A percentile compares a stretch with the other conserved stretches of the same genome.
Evolutionary conservation across 1,139 yeast species (phyloP).

Genomic region (Pichia sp.): DNA sequence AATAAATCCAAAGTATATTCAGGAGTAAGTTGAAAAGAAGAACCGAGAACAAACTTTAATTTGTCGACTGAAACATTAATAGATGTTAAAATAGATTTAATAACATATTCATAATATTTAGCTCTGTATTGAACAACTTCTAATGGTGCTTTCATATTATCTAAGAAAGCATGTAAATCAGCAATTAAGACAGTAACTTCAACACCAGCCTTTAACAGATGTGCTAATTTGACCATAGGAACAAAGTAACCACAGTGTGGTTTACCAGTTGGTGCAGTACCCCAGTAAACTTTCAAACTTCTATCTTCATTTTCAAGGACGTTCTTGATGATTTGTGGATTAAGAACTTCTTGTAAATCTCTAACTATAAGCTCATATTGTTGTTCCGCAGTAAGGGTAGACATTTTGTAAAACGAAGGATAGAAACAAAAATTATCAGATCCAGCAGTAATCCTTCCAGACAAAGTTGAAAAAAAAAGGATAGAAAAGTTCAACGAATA

Average conservation of each 20-base stretch:
- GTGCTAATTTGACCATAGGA: constrained; percentile 94
- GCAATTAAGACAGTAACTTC: constrained; percentile 89
- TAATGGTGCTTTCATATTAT: constrained; percentile 96
- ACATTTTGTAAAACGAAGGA: constrained; percentile 7
- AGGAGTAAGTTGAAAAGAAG: constrained; percentile 73
- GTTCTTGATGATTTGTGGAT: constrained; percentile 81
- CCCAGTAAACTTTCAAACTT: constrained; percentile 90
- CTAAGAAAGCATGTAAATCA: constrained; percentile 95
- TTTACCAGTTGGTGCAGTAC: constrained; percentile 92
- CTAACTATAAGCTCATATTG: constrained; percentile 75
- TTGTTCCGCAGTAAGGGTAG: constrained; percentile 43
- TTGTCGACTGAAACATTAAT: constrained; percentile 90
- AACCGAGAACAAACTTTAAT: constrained; percentile 78
- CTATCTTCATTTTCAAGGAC: constrained; percentile 75
- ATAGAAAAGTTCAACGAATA: neutral
- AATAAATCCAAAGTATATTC: constrained; percentile 86
- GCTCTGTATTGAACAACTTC: constrained; percentile 89
- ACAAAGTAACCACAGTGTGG: constrained; percentile 99
- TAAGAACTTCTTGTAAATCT: constrained; percentile 85
- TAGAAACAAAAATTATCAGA: neutral
- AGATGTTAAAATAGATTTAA: constrained; percentile 77
- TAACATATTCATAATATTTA: constrained; percentile 74
- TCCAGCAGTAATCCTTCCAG: too few relatives aligned
- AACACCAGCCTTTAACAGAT: constrained; percentile 92
- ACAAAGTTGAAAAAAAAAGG: neutral